Conservation (phyloP, 2,329 filamentous ascomycete genomes). For the Onygenales sp. region DNA sequence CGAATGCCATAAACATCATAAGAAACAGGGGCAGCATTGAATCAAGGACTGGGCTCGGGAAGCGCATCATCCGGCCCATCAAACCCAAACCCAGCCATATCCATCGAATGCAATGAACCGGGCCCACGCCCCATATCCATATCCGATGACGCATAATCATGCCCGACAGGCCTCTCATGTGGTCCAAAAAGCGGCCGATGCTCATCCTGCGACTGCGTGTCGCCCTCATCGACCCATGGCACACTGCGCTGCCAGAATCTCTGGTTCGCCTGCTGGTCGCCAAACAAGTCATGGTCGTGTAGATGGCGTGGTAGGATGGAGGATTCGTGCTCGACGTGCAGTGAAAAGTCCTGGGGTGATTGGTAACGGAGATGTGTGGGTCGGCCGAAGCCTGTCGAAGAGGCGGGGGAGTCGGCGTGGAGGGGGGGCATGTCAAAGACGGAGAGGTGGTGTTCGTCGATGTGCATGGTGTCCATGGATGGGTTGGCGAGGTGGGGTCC, state of each 20-base stretch:
- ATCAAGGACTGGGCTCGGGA: background rate
- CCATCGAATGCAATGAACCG: conserved; percentile 34
- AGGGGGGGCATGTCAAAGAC: conserved; percentile 24
- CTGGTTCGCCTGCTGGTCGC: conserved; percentile 35
- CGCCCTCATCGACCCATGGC: conserved; percentile 28
- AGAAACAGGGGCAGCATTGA: background rate
- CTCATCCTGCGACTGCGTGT: conserved; percentile 34
- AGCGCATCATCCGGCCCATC: conserved; percentile 15
- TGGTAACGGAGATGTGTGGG: conserved; percentile 30
- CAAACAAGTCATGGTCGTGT: conserved; percentile 35
- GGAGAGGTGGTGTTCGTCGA: conserved; percentile 5
- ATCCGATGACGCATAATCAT: conserved; percentile 36
- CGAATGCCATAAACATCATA: background rate
- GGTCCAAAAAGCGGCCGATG: conserved; percentile 35
- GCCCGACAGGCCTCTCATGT: conserved; percentile 30
- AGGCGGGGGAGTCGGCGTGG: conserved; percentile 34
- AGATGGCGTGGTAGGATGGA: conserved; percentile 16
- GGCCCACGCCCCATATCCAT: conserved; percentile 34
- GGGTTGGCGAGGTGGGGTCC: conserved; percentile 10
- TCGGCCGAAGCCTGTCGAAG: conserved; percentile 28
- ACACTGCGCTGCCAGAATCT: conserved; percentile 33
- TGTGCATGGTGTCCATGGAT: conserved; percentile 7
- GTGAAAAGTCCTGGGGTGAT: conserved; percentile 31
- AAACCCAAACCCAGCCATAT: conserved; percentile 36
- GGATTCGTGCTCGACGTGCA: conserved; percentile 22